These are phyloP conservation scores for Ilyonectria mors-panacis DNA, from an alignment of 2,329 filamentous ascomycete genomes.

Conservation along the genomic window DNA sequence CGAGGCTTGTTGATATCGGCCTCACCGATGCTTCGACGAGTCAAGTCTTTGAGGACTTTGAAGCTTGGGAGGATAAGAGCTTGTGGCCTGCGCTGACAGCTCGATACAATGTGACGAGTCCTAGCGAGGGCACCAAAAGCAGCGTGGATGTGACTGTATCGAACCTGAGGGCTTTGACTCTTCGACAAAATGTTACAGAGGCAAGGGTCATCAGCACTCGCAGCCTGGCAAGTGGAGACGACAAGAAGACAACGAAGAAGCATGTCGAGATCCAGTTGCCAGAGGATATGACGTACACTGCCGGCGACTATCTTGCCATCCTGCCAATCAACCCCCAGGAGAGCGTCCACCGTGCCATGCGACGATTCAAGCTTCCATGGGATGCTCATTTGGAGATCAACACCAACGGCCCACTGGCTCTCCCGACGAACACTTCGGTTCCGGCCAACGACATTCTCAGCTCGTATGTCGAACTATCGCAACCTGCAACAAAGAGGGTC, in stretches of 20 bases:
- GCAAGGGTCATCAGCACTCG: background rate
- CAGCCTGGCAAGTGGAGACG: conserved; percentile 10
- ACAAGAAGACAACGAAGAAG: conserved; percentile 61
- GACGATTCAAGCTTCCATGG: conserved; percentile 77
- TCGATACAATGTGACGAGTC: conserved; percentile 47
- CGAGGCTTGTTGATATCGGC: conserved; percentile 60
- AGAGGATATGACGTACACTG: conserved; percentile 73
- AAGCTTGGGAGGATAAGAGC: conserved; percentile 74
- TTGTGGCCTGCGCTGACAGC: conserved; percentile 65
- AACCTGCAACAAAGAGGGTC: conserved; percentile 78
- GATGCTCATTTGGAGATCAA: conserved; percentile 75
- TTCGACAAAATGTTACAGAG: conserved; percentile 30
- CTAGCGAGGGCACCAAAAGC: background rate
- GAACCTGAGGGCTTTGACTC: conserved; percentile 16
- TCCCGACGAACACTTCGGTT: conserved; percentile 70
- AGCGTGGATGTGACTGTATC: conserved; percentile 24
- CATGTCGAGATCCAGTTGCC: conserved; percentile 78
- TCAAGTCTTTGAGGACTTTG: conserved; percentile 77
- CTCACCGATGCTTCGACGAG: conserved; percentile 71
- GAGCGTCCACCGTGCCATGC: conserved; percentile 74
- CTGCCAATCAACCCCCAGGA: conserved; percentile 77
- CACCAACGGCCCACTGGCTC: conserved; percentile 62
- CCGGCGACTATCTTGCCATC: conserved; percentile 82
- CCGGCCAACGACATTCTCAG: conserved; percentile 74
- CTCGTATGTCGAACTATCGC: conserved; percentile 80